Conservation (phyloP, 2,329 filamentous ascomycete species). For the Polytolypa hystricis region DNA sequence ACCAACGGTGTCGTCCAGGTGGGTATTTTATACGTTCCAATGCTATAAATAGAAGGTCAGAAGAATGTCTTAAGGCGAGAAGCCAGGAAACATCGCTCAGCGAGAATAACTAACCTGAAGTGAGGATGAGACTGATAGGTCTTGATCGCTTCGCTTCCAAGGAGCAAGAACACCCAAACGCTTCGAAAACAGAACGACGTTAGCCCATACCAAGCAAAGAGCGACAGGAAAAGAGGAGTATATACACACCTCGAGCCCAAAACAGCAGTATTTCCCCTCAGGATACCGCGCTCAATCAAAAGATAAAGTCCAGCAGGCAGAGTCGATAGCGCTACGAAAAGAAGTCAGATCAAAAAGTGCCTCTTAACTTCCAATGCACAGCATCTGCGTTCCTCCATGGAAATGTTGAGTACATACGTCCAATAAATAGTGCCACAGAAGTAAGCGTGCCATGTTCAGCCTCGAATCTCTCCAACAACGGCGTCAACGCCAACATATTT, state of each 20-base stretch:
- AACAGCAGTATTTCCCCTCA: conserved; percentile 60
- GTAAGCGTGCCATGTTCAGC: conserved; percentile 82
- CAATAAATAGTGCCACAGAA: conserved; percentile 76
- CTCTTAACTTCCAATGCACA: too few species aligned
- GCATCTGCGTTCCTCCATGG: conserved; percentile 1
- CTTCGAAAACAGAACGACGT: too few species aligned
- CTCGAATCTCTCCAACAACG: conserved; percentile 90
- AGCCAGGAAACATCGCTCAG: not conserved
- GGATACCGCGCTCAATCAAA: conserved; percentile 60
- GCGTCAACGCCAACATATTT: conserved; percentile 69
- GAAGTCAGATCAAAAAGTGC: too few species aligned
- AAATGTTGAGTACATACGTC: conserved; percentile 52
- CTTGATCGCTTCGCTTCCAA: conserved; percentile 76
- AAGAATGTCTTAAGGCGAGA: not conserved
- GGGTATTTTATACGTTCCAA: conserved; percentile 61
- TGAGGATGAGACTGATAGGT: conserved; percentile 72
- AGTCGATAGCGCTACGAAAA: conserved; percentile 59
- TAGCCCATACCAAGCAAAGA: conserved; percentile 4
- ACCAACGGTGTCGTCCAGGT: conserved; percentile 87
- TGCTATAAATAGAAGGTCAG: conserved; percentile 26
- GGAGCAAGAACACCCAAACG: conserved; percentile 83
- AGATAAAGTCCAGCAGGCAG: conserved; percentile 76
- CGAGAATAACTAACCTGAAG: conserved; percentile 43
- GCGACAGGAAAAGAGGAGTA: not conserved
- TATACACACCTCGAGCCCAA: conserved; percentile 65